Conservation (phyloP, 352 stramenopile species). For the Phytophthora palmivora region DNA sequence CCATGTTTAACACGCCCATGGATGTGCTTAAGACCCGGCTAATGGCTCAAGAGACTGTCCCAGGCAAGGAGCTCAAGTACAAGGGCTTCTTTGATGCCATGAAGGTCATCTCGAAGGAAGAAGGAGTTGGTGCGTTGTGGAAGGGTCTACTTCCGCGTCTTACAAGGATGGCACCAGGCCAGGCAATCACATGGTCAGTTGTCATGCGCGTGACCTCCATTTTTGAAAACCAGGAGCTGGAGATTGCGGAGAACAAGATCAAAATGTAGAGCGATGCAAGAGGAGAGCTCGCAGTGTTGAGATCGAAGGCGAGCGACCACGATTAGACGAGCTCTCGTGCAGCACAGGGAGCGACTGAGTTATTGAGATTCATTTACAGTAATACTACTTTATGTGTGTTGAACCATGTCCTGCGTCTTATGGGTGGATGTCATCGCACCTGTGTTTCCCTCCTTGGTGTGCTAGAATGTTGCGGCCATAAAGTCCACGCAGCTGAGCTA, state of each 20-base stretch:
- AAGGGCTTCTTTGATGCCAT: conserved; percentile 94
- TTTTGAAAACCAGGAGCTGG: conserved; percentile 80
- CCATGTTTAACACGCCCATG: conserved; percentile 90
- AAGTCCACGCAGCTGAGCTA: background rate
- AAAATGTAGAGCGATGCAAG: conserved; percentile 59
- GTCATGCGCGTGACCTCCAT: conserved; percentile 90
- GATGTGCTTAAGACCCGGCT: conserved; percentile 97
- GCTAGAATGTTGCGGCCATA: conserved; percentile 2
- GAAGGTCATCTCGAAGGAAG: conserved; percentile 94
- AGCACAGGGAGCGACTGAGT: conserved; percentile 32
- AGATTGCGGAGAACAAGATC: conserved; percentile 61
- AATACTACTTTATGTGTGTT: conserved; percentile 38
- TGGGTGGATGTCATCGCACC: background rate
- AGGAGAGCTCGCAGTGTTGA: conserved; percentile 9
- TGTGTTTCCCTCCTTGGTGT: background rate
- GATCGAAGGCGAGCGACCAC: no score
- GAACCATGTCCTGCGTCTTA: conserved; percentile 10
- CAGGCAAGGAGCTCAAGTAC: conserved; percentile 95
- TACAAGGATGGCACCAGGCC: conserved; percentile 95
- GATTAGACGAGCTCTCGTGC: no score
- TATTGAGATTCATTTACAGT: conserved; percentile 40
- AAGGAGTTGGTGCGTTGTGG: conserved; percentile 95
- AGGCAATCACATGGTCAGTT: conserved; percentile 97
- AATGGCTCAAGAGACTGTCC: conserved; percentile 90
- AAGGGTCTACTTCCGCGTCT: conserved; percentile 96